Evolutionary conservation across 2,329 filamentous ascomycete species (phyloP), one percentile per base, ranked within the genome.

Genomic region (Fonsecaea pugnacius): DNA sequence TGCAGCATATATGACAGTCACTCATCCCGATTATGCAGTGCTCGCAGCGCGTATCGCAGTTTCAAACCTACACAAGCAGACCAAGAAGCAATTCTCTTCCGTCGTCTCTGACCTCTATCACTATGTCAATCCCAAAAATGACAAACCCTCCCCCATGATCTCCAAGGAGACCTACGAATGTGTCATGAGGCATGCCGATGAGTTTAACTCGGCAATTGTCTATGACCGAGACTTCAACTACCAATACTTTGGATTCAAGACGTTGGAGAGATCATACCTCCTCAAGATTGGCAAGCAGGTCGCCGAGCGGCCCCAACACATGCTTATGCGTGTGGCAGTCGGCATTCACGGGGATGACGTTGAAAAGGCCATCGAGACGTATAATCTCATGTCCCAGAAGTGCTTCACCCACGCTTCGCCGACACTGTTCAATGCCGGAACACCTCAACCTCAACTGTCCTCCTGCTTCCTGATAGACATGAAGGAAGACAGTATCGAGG

Each of bases 141-240:
- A 83, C 68, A 89, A 84, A 71, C 77, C 84, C 7, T 94, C 93
- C 57, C 94, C 95, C 63, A 99, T 99, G 95, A 98, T 99, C 75
- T 92, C 94, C 50, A 83, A 94, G 75, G 84, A 90, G 72, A 96
- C 91, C 54, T 96, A 96, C 77, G 91, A 97, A 73, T 92, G 88
- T 68, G 90, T 99, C 70, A 95, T 96, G 91, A 91, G 90, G 75
- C 92, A 99, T 80, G 92, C 92, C 73, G 95, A 96, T 62, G 95
- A 99, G 81, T 86, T 99, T 63, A 96, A 99, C 84, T 98, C 94
- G 50, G 95, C 95, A 74, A 98, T 99, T 77, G 94, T 99, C 73
- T 99, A 98, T 75, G 95, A 99, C 82, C 91, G 95, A 72, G 95
- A 99, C 78, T 99, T 99, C 86, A 97, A 98, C 86, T 99, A 99